Evolutionary conservation across 1,284 basidiomycete species (phyloP), one percentile per base, ranked within the genome.

Genomic region (Trametes sp.): DNA sequence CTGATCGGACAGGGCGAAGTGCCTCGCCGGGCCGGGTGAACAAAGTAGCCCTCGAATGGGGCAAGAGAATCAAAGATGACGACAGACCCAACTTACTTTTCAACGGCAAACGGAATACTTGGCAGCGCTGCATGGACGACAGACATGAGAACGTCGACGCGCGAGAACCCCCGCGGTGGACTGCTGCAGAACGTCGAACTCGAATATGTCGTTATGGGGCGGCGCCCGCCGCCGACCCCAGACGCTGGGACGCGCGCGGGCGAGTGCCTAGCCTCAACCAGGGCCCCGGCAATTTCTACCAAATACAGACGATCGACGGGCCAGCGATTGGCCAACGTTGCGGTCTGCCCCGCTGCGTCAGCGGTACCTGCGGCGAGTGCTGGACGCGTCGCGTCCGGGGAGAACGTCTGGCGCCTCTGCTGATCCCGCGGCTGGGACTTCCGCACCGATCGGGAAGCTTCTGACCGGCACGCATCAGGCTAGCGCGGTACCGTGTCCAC

Each of bases 401-500:
- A 58, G 59, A 53, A 53, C 36, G 26, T 10, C 57, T 38, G 57
- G 38, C 51, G 55, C 44, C 53, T 53, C 46, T 19, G 50, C 53
- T 66, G 59, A 58, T 52, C 53, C 64, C 64, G 61, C 61, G 64
- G 61, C 56, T 33, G 58, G 51, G 38, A 19, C 45, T 11, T 24
- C 51, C 19, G 49, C 53, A 57, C 59, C 24, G 55, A 57, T 61
- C 62, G 59, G 58, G 57, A 33, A 54, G 48, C 52, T 66, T 59
- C 52, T 62, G 54, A 57, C 61, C 58, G 55, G 33, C 38, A 52
- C 28, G 50, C 55, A 64, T 64, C 54, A 46, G 48, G 35, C 53
- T 66, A 63, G 65, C 65, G 59, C 66, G 66, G 63, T 65, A 59
- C 66, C 66, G 63, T 61, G 52, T 49, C 38, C 35, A 60, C 57